Base-by-base conservation (phyloP, 257 asterid genomes). In the Primulina huaijiensis region DNA sequence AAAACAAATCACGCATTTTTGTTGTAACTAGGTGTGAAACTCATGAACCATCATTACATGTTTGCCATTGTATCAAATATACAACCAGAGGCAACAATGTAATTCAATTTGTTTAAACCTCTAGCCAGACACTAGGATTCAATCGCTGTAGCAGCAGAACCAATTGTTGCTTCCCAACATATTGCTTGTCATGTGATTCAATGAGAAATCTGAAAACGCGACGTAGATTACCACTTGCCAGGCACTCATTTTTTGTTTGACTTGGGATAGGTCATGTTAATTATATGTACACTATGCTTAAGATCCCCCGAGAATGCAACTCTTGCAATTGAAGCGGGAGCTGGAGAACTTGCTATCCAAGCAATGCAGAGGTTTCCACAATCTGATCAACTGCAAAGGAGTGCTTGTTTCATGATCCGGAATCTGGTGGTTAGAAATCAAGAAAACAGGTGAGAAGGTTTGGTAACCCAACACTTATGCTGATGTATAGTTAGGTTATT, bases 231-330 rank as follows among this genome's bases (percentile, higher is more conserved):
- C 10, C 71, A 50, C 30, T 4, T 53, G 60, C 62, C 12, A 67
- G 60, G 27, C 17, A 46, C 60, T 62, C 8, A 37, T 30, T 62
- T 57, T 21, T 72, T 72, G 65, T 52, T 69, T 43, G 30, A 60
- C 60, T 71, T 59, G 50, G 38, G 67, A 68, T 86, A 92, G 98
- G 80, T 93, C 60, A 89, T 91, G 97, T 78, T 80, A 53, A 75
- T 83, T 58, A 85, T 94, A 70, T 82, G 86, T 60, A 81, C 81
- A 71, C 90, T 94, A 27, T 87, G 89, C 70, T 83, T 94, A 80
- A 87, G 99, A 75, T 82, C 97, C 75, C 92, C 97, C 0, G 92
- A 85, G 58, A 86, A 88, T 65, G 96, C 97, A 67, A 85, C 92
- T 25, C 80, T 74, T 67, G 99, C 97, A 8, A 79, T 91, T 46